Evolutionary conservation across 176 grass and related monocot species (phyloP).

Genomic region (Phyllostachys edulis): DNA sequence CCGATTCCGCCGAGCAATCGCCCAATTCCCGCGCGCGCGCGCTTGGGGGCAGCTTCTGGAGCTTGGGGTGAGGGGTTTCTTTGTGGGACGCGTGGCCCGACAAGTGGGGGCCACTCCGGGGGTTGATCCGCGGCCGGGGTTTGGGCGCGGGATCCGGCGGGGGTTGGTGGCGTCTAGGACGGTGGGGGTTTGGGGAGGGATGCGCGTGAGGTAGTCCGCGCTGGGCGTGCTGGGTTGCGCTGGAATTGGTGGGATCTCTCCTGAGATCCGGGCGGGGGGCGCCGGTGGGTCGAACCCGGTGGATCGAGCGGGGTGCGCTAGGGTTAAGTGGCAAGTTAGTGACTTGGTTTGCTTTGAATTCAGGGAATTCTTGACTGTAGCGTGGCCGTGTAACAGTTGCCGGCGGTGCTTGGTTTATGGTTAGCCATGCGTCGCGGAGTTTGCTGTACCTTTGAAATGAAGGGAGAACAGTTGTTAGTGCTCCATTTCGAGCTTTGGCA

Average conservation of each 20-base stretch:
- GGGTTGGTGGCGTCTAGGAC: background rate
- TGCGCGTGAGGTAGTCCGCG: background rate
- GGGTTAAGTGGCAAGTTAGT: conserved; percentile 7
- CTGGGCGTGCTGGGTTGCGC: background rate
- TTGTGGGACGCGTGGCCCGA: background rate
- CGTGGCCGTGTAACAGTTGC: background rate
- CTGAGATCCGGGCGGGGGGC: conserved; percentile 29
- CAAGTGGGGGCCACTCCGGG: conserved; percentile 9
- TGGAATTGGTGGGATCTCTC: conserved; percentile 43
- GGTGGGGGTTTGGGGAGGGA: background rate
- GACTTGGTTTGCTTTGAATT: conserved; percentile 8
- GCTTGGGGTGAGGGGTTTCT: background rate
- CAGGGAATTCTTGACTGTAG: conserved; percentile 4
- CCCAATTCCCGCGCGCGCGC: background rate
- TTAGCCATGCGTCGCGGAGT: background rate
- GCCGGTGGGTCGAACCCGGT: background rate
- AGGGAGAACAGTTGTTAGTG: background rate
- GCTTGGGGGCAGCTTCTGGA: background rate
- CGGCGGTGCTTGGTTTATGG: background rate
- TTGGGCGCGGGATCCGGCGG: conserved; percentile 27
- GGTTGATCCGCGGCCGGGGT: conserved; percentile 18
- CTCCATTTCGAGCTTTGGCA: conserved; percentile 3
- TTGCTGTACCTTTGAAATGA: background rate
- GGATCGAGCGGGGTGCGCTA: background rate
- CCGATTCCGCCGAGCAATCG: background rate